These are phyloP conservation scores for Guyanaporus albipodus DNA, from an alignment of 768 basidiomycete species.

Conservation along the genomic window DNA sequence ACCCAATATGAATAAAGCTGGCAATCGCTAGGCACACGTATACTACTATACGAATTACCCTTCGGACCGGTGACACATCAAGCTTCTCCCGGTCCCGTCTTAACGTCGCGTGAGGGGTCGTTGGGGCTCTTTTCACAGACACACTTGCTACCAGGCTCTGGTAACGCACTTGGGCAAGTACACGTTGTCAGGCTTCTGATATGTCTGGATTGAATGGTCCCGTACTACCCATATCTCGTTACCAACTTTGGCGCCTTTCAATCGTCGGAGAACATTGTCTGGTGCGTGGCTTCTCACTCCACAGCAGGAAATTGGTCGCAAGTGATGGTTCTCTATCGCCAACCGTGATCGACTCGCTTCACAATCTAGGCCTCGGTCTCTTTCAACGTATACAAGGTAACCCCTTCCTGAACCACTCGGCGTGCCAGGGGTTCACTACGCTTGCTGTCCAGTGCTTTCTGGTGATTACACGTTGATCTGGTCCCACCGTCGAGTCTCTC, in stretches of 20 bases:
- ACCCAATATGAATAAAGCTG: not conserved
- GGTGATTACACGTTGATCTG: slow-evolving; percentile 37
- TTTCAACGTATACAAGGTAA: slow-evolving; percentile 37
- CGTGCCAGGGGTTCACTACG: slow-evolving; percentile 37
- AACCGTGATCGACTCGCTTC: slow-evolving; percentile 4
- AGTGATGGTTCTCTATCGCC: slow-evolving; percentile 1
- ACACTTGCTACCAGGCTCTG: slow-evolving; percentile 49
- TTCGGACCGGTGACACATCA: slow-evolving; percentile 46
- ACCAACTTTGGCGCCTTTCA: slow-evolving; percentile 34
- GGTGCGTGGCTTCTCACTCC: slow-evolving; percentile 32
- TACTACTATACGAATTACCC: slow-evolving; percentile 50
- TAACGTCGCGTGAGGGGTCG: slow-evolving; percentile 41
- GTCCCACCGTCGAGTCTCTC: not conserved
- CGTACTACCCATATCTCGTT: slow-evolving; percentile 48
- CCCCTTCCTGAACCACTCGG: not conserved
- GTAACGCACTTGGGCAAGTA: slow-evolving; percentile 48
- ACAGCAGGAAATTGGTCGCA: slow-evolving; percentile 21
- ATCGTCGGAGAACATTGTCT: slow-evolving; percentile 35
- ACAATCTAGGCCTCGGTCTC: slow-evolving; percentile 43
- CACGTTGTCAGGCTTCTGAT: no score
- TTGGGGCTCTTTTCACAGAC: slow-evolving; percentile 45
- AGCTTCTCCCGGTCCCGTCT: slow-evolving; percentile 9
- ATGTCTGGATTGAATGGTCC: not conserved
- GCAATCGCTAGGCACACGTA: slow-evolving; percentile 45
- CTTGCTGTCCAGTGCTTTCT: slow-evolving; percentile 55